phyloP scores from a whole-genome alignment of 345 rosid genomes.

The Brassica cretica region DNA sequence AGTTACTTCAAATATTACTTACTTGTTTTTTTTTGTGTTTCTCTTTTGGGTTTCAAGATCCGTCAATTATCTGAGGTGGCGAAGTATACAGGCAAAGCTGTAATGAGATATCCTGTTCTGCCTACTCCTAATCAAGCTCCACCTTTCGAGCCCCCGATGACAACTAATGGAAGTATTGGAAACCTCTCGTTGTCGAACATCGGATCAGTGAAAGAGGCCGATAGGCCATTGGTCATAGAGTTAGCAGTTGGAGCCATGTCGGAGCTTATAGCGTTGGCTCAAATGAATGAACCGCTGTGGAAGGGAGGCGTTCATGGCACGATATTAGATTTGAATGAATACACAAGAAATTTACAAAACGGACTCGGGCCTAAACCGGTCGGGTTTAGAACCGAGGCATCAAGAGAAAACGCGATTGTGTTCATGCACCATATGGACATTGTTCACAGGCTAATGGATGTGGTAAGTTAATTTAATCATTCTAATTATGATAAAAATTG shows the following conservation, averaged over 20 bases:
- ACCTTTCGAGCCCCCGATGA: conserved; percentile 49
- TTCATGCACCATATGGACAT: conserved; percentile 66
- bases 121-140: conserved; percentile 43
- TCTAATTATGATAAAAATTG: background rate
- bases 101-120: conserved; percentile 48
- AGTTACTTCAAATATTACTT: background rate
- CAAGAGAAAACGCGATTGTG: conserved; percentile 62
- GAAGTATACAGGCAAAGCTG: conserved; percentile 60
- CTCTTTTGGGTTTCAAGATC: conserved; percentile 45
- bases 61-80: conserved; percentile 60
- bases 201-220: conserved; percentile 50
- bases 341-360: conserved; percentile 50
- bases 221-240: conserved; percentile 69
- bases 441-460: conserved; percentile 79
- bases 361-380: conserved; percentile 65
- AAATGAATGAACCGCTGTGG: conserved; percentile 83
- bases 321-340: conserved; percentile 53
- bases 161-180: conserved; percentile 50
- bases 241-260: conserved; percentile 92
- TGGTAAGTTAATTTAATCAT: conserved; percentile 41
- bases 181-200: conserved; percentile 46
- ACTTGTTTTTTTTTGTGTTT: background rate
- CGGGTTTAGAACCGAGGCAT: conserved; percentile 80
- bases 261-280: conserved; percentile 76
- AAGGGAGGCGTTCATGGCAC: conserved; percentile 52